A percentile compares a stretch with the other conserved stretches of the same genome.
Evolutionary conservation across 108 stramenopile genomes (phyloP).

Genomic region (Nitzschia sp.): DNA sequence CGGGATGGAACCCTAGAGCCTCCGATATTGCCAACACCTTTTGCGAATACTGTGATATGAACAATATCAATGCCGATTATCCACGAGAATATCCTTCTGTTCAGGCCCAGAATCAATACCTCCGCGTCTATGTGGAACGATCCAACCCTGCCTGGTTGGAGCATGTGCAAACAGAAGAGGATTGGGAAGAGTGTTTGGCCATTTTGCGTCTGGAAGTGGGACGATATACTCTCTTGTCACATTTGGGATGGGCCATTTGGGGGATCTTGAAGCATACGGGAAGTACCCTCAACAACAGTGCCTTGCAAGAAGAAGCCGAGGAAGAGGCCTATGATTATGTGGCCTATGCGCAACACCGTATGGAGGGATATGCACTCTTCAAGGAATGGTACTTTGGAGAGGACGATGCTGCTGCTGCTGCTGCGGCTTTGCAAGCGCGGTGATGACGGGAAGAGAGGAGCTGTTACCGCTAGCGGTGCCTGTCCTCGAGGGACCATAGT

Average conservation of each 20-base stretch:
- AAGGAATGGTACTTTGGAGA: constrained; percentile 36
- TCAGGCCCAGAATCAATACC: constrained; percentile 32
- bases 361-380: constrained; percentile 54
- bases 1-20: constrained; percentile 68
- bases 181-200: constrained; percentile 28
- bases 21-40: constrained; percentile 86
- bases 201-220: constrained; percentile 46
- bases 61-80: constrained; percentile 59
- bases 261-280: constrained; percentile 54
- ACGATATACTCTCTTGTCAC: constrained; percentile 51
- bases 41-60: constrained; percentile 72
- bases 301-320: neutral
- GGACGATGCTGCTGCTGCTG: too few relatives aligned
- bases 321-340: constrained; percentile 64
- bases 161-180: constrained; percentile 5
- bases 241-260: constrained; percentile 79
- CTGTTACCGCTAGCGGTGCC: too few relatives aligned
- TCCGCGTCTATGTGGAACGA: constrained; percentile 41
- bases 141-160: constrained; percentile 9
- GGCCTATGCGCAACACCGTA: constrained; percentile 58
- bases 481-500: too few relatives aligned
- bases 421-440: too few relatives aligned
- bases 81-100: constrained; percentile 51
- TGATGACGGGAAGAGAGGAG: too few relatives aligned
- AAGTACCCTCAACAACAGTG: neutral